Conservation (phyloP, 345 rosid genomes). For the Orychophragmus violaceus region DNA sequence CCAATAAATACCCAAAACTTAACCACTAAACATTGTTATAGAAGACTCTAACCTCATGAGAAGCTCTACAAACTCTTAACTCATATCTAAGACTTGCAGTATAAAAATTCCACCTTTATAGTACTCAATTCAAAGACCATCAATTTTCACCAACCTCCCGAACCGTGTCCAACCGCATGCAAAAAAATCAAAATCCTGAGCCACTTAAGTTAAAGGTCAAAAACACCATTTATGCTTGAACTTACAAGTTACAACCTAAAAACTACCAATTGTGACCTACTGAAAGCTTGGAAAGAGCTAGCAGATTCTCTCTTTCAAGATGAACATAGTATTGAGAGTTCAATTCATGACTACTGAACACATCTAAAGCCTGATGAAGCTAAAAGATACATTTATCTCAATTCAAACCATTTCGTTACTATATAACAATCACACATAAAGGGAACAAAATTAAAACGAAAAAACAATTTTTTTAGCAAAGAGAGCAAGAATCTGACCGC, state of each 20-base stretch:
- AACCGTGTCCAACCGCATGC: background rate
- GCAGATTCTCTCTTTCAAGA: background rate
- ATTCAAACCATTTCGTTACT: background rate
- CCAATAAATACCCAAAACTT: background rate
- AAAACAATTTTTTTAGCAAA: background rate
- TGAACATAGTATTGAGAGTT: background rate
- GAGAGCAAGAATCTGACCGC: slow-evolving; percentile 43
- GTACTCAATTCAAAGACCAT: background rate
- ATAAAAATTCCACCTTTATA: background rate
- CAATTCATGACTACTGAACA: background rate
- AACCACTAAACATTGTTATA: background rate
- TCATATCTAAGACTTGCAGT: background rate
- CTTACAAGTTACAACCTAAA: background rate
- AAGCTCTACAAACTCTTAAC: background rate
- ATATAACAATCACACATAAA: background rate
- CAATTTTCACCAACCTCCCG: background rate
- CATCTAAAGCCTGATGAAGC: background rate
- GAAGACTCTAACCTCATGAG: background rate
- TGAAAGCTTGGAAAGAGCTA: background rate
- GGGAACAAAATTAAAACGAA: background rate
- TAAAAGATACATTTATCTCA: background rate
- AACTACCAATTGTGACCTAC: background rate
- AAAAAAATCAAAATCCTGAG: background rate
- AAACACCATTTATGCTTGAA: background rate
- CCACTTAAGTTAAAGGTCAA: background rate